Conservation (phyloP, 495 filamentous ascomycete genomes). For the Hyaloscypha variabilis region DNA sequence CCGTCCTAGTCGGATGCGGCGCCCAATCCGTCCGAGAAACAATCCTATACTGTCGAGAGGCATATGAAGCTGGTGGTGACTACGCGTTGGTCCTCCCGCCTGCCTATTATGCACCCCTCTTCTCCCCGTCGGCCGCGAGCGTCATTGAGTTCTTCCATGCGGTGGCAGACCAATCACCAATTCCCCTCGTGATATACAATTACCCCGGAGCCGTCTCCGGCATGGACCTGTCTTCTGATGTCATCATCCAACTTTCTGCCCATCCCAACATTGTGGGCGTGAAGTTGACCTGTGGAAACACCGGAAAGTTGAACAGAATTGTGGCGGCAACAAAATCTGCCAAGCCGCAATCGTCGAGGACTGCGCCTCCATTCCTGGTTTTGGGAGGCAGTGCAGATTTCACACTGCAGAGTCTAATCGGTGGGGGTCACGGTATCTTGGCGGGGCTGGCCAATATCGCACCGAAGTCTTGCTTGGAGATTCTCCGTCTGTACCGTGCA, state of each 20-base stretch:
- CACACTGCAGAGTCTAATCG: slow-evolving; percentile 79
- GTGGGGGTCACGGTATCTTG: slow-evolving; percentile 85
- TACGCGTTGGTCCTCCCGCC: slow-evolving; percentile 86
- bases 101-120: slow-evolving; percentile 79
- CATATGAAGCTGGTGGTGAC: slow-evolving; percentile 74
- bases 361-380: slow-evolving; percentile 62
- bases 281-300: slow-evolving; percentile 94
- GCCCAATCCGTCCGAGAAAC: slow-evolving; percentile 86
- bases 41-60: slow-evolving; percentile 77
- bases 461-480: slow-evolving; percentile 71
- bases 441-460: slow-evolving; percentile 84
- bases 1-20: slow-evolving; percentile 84
- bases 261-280: slow-evolving; percentile 89
- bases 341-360: slow-evolving; percentile 31
- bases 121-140: slow-evolving; percentile 62
- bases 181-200: slow-evolving; percentile 93
- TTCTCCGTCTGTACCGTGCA: slow-evolving; percentile 69
- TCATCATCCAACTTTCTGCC: slow-evolving; percentile 70
- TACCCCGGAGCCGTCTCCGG: slow-evolving; percentile 83
- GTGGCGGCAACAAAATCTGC: slow-evolving; percentile 62
- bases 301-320: slow-evolving; percentile 84
- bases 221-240: slow-evolving; percentile 80
- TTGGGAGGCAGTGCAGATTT: slow-evolving; percentile 92
- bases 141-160: slow-evolving; percentile 74
- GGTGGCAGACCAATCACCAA: slow-evolving; percentile 79